Base-by-base conservation (phyloP, 768 basidiomycete genomes). In the Auriculariales sp. region DNA sequence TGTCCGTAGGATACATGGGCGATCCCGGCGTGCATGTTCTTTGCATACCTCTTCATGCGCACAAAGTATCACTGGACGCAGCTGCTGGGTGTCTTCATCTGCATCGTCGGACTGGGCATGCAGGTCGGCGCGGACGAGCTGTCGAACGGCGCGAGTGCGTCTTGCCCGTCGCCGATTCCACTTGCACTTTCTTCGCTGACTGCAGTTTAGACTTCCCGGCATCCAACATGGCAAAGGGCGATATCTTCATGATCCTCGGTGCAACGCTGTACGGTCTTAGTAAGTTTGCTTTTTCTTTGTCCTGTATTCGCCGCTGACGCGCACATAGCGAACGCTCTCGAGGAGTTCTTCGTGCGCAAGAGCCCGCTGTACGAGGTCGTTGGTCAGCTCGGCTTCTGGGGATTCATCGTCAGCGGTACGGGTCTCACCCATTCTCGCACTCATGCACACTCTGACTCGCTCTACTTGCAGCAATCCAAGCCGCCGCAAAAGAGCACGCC, bases 211-310 rank as follows among this genome's bases (percentile, higher is more conserved):
- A n/a, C n/a, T n/a, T 74, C 67, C 62, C 71, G 11, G 79, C 89
- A 11, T 55, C 77, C 3, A 68, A 64, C 58, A 74, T 75, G 61
- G 82, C 76, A 30, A 85, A 84, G 61, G 89, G 89, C 10, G 87
- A 90, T 61, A 80, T 72, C 25, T 88, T 89, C 60, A 90, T 91
- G 84, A 75, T 92, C 51, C 72, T 81, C 44, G 89, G 86, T 25
- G 85, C 89, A 3, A 83, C 85, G 0, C 70, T 91, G 19, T 91
- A 91, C 55, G 89, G 89, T 39, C 79, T 90, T 62, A 85, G 86
- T 89, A 58, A 53, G 81, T 75, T 12, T 14, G n/a, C n/a, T n/a
- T 33, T 17, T 34, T 17, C 31, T 32, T 36, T 25, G 34, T 30
- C 28, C 9, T 0, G 44, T 17, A n/a, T 17, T 25, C 19, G 29